Evolutionary conservation across 345 rosid genomes (phyloP).

Genomic region (Xanthoceras sorbifolium): DNA sequence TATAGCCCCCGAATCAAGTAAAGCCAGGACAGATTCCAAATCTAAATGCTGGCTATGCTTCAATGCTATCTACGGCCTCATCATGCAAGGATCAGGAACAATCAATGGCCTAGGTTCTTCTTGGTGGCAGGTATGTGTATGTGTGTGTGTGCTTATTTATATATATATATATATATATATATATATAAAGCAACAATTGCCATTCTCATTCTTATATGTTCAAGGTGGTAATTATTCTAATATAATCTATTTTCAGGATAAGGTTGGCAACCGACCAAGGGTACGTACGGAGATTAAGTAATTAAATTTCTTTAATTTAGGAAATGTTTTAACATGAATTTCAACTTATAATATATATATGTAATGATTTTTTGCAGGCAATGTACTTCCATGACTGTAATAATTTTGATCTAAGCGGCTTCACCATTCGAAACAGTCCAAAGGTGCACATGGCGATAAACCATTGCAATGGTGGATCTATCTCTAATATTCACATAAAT

Average conservation of each 20-base stretch:
- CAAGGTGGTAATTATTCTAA: background rate
- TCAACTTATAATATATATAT: background rate
- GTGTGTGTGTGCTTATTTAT: too few species aligned
- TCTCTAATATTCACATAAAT: conserved; percentile 32
- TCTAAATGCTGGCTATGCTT: conserved; percentile 25
- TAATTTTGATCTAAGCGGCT: conserved; percentile 28
- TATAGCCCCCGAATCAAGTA: conserved; percentile 21
- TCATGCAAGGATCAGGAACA: conserved; percentile 26
- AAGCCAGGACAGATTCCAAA: background rate
- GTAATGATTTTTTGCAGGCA: too few species aligned
- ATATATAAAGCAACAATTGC: background rate
- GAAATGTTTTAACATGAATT: background rate
- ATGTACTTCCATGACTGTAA: conserved; percentile 24
- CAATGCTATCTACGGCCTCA: conserved; percentile 5
- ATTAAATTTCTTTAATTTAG: background rate
- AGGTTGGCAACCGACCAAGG: background rate
- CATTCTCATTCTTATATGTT: background rate
- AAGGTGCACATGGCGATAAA: conserved; percentile 26
- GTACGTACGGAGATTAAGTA: background rate
- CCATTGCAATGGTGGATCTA: conserved; percentile 10
- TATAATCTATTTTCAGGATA: background rate
- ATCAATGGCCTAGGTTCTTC: conserved; percentile 37
- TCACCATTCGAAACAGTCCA: conserved; percentile 35
- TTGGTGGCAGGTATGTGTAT: conserved; percentile 35
- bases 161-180: too few species aligned